Conservation (phyloP, 2,329 filamentous ascomycete genomes). For the Colletotrichum plurivorum region DNA sequence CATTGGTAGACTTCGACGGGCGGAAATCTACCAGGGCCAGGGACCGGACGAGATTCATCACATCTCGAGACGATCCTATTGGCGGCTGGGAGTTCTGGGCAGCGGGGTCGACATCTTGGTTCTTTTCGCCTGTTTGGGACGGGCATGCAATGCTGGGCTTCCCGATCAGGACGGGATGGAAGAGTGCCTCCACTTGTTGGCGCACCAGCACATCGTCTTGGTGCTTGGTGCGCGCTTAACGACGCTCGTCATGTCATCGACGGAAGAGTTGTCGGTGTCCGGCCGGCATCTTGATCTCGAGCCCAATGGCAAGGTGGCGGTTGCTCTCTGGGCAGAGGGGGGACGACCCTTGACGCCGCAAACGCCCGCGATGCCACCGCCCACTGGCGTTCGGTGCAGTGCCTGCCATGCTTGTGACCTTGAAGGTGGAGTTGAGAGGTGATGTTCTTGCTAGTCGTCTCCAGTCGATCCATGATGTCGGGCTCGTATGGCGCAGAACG, state of each 20-base stretch:
- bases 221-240: background rate
- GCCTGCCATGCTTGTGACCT: background rate
- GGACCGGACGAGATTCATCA: conserved; percentile 22
- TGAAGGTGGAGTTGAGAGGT: too few species aligned
- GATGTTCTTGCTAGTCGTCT: too few species aligned
- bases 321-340: background rate
- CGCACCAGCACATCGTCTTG: background rate
- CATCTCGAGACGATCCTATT: conserved; percentile 24
- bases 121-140: conserved; percentile 28
- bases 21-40: conserved; percentile 9
- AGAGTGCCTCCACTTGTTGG: background rate
- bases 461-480: too few species aligned
- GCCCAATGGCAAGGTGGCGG: background rate
- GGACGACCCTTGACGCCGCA: background rate
- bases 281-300: background rate
- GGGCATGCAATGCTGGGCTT: conserved; percentile 9
- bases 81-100: conserved; percentile 31
- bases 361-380: background rate
- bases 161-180: conserved; percentile 23
- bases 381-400: background rate
- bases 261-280: background rate
- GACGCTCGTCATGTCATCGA: background rate
- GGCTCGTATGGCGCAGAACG: too few species aligned
- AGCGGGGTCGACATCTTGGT: conserved; percentile 13
- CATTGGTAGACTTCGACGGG: background rate